These are phyloP conservation scores for Fusarium hostae DNA, from an alignment of 2,329 filamentous ascomycete genomes.

Conservation along the genomic window DNA sequence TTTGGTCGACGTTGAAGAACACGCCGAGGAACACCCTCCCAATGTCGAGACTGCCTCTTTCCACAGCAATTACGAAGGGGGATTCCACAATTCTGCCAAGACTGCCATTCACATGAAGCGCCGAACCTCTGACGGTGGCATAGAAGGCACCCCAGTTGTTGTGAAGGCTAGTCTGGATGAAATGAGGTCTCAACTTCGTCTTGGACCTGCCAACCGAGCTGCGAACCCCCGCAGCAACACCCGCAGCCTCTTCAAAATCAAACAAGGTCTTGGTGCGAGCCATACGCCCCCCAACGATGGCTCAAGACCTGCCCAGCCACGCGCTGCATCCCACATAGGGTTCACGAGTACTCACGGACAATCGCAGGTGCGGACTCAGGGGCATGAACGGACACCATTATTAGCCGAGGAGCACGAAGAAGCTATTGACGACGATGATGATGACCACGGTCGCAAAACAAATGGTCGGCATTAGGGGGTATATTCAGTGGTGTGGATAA, in stretches of 20 bases:
- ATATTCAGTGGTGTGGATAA: slow-evolving; percentile 6
- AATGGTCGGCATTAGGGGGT: slow-evolving; percentile 39
- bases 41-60: slow-evolving; percentile 50
- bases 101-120: slow-evolving; percentile 70
- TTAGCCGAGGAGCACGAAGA: slow-evolving; percentile 41
- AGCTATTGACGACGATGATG: slow-evolving; percentile 29
- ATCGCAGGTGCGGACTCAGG: slow-evolving; percentile 3
- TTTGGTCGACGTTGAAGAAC: slow-evolving; percentile 55
- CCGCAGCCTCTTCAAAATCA: slow-evolving; percentile 74
- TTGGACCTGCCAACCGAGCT: slow-evolving; percentile 75
- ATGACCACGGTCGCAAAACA: slow-evolving; percentile 15
- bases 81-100: slow-evolving; percentile 59
- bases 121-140: slow-evolving; percentile 66
- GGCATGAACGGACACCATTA: slow-evolving; percentile 48
- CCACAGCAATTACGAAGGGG: slow-evolving; percentile 52
- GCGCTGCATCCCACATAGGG: slow-evolving; percentile 40
- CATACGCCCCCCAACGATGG: slow-evolving; percentile 16
- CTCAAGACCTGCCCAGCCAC: slow-evolving; percentile 34
- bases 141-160: slow-evolving; percentile 60
- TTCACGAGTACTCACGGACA: slow-evolving; percentile 17
- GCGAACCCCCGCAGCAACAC: slow-evolving; percentile 70
- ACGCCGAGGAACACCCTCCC: slow-evolving; percentile 48
- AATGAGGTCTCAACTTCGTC: slow-evolving; percentile 71
- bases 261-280: slow-evolving; percentile 54
- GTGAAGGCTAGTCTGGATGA: slow-evolving; percentile 71